Conservation (phyloP, 1,139 yeast genomes). For the Lodderomyces beijingensis region DNA sequence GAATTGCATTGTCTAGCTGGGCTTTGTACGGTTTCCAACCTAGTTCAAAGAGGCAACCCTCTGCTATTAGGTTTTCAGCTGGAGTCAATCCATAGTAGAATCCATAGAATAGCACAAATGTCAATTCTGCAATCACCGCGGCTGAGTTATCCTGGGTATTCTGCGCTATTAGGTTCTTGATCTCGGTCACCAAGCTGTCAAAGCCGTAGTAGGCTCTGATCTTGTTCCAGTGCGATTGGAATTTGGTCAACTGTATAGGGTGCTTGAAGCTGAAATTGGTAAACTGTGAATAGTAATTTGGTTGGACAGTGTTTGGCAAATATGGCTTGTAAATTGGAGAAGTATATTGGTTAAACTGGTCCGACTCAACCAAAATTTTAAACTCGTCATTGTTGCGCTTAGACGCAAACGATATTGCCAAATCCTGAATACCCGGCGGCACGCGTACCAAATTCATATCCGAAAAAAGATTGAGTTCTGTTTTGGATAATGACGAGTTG, state of each 20-base stretch:
- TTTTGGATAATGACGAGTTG: slow-evolving; percentile 27
- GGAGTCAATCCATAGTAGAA: slow-evolving; percentile 55
- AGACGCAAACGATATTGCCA: slow-evolving; percentile 49
- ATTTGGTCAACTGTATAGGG: slow-evolving; percentile 37
- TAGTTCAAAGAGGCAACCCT: slow-evolving; percentile 33
- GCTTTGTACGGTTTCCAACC: slow-evolving; percentile 44
- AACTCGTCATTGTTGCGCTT: slow-evolving; percentile 27
- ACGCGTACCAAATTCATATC: slow-evolving; percentile 43
- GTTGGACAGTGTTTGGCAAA: slow-evolving; percentile 31
- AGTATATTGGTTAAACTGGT: slow-evolving; percentile 25
- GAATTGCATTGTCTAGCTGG: slow-evolving; percentile 6
- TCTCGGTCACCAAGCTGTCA: slow-evolving; percentile 31
- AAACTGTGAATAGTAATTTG: slow-evolving; percentile 18
- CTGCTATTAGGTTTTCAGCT: slow-evolving; percentile 45
- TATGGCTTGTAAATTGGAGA: slow-evolving; percentile 37
- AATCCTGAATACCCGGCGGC: slow-evolving; percentile 74
- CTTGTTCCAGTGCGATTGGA: slow-evolving; percentile 46
- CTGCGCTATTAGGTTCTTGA: slow-evolving; percentile 22
- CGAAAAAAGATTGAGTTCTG: slow-evolving; percentile 34
- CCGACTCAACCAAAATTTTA: slow-evolving; percentile 23
- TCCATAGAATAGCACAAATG: slow-evolving; percentile 54
- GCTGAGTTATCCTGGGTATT: slow-evolving; percentile 16
- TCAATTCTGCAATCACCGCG: slow-evolving; percentile 28
- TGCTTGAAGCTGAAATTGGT: slow-evolving; percentile 22
- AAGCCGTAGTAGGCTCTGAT: slow-evolving; percentile 40